Base-by-base conservation (phyloP, 768 basidiomycete genomes). In the Boletus subparvulus region DNA sequence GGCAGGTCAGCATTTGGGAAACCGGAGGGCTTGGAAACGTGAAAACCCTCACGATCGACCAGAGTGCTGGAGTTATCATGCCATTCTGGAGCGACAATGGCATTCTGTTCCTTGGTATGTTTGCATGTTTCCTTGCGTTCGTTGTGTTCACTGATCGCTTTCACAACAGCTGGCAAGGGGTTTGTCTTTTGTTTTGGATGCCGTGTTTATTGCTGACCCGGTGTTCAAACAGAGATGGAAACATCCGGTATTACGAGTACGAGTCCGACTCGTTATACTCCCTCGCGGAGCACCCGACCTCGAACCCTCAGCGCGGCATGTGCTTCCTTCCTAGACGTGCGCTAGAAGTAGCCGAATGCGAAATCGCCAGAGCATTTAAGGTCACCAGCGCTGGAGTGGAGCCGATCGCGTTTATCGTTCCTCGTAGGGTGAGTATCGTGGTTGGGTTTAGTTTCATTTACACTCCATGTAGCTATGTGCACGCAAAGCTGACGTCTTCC, bases 61-160 rank as follows among this genome's bases (percentile, higher is more conserved):
- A 95, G 71, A 88, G 87, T 39, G 86, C 94, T 50, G 96, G 96
- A 39, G 92, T 96, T 11, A 71, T 95, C 42, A 98, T 98, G 94
- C 96, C 96, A 3, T 97, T 97, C 85, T 98, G 92, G 87, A 86
- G 84, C 41, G 94, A 96, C 63, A 98, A 96, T 71, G 89, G 91
- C 62, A 89, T 97, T 52, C 75, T 94, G 42, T 92, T 94, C 82
- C 78, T 92, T 56, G 85, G 84, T 86, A 49, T 35, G 82, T 73
- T n/a, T 46, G 4, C 19, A 21, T 39, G 8, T 47, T 52, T 47
- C 26, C 13, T 1, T 9, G 53, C 30, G 43, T 53, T 47, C 32
- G 50, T 56, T 40, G 49, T 46, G 36, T 26, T 52, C 13, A 41
- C 44, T 52, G 33, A 47, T 59, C 47, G 6, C 19, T 19, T 41